Conservation (phyloP, 2,329 filamentous ascomycete species). For the Chrysosporium keratinophilum region DNA sequence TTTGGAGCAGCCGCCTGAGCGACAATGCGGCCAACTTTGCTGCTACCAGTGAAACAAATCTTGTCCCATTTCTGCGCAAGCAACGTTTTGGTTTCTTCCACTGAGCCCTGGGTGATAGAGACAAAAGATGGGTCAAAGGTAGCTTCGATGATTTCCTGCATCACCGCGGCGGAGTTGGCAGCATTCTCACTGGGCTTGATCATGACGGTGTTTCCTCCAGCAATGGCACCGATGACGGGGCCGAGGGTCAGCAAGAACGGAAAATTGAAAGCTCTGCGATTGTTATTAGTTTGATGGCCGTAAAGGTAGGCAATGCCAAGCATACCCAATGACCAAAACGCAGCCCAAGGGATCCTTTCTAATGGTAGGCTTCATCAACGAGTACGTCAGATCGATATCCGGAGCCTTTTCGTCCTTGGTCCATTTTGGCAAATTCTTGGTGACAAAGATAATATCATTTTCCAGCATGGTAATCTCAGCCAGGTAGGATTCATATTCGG, state of each 20-base stretch:
- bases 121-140: constrained; percentile 70
- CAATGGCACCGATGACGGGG: constrained; percentile 79
- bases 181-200: constrained; percentile 85
- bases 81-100: constrained; percentile 70
- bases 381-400: constrained; percentile 59
- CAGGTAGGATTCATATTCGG: constrained; percentile 60
- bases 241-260: constrained; percentile 70
- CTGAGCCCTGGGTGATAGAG: constrained; percentile 64
- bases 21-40: constrained; percentile 71
- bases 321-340: constrained; percentile 69
- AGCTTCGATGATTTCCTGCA: constrained; percentile 66
- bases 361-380: constrained; percentile 61
- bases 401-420: constrained; percentile 66
- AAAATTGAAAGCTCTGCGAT: constrained; percentile 71
- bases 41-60: constrained; percentile 89
- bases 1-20: constrained; percentile 80
- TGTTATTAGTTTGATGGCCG: constrained; percentile 2
- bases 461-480: constrained; percentile 68
- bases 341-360: constrained; percentile 79
- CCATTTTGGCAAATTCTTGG: constrained; percentile 70
- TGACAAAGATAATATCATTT: constrained; percentile 69
- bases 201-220: constrained; percentile 79
- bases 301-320: background rate
- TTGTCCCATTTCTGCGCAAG: constrained; percentile 92
- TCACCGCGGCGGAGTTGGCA: constrained; percentile 62